Percentiles rank a stretch among this genome's conserved stretches.
phyloP scores from a whole-genome alignment of 75 land plant genomes.

The Cryptomeria japonica region DNA sequence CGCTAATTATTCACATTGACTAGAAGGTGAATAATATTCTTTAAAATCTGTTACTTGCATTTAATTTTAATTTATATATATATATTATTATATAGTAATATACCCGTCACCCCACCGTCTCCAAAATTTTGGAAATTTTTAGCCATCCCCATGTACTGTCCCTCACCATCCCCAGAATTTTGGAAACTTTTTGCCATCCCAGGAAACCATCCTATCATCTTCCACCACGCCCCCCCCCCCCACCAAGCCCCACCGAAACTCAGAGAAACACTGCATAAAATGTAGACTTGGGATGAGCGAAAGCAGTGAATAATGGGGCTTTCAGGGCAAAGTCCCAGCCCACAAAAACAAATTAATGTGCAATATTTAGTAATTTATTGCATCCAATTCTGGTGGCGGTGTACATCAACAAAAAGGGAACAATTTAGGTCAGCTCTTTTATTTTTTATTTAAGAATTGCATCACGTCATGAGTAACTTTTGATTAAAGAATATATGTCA shows the following conservation, averaged over 20 bases:
- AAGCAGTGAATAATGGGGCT: background rate
- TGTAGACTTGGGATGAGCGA: background rate
- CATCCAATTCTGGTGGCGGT: background rate
- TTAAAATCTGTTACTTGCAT: background rate
- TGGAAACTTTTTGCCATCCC: no score
- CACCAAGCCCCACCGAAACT: no score
- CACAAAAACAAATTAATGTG: background rate
- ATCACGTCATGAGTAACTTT: background rate
- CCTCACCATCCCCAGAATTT: no score
- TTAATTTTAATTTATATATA: no score
- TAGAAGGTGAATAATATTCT: constrained; percentile 69
- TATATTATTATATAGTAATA: no score
- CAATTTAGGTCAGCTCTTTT: background rate
- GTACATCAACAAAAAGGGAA: background rate
- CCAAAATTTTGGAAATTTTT: no score
- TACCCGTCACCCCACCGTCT: no score
- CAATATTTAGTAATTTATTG: no score
- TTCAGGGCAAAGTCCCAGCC: background rate
- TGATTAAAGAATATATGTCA: background rate
- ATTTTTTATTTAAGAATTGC: background rate
- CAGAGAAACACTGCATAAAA: no score
- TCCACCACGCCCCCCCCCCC: no score
- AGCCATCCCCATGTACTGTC: no score
- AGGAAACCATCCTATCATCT: no score
- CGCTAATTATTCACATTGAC: constrained; percentile 64